Base-by-base conservation (phyloP, 805 yeast genomes). In the Maudiozyma turicensis region DNA sequence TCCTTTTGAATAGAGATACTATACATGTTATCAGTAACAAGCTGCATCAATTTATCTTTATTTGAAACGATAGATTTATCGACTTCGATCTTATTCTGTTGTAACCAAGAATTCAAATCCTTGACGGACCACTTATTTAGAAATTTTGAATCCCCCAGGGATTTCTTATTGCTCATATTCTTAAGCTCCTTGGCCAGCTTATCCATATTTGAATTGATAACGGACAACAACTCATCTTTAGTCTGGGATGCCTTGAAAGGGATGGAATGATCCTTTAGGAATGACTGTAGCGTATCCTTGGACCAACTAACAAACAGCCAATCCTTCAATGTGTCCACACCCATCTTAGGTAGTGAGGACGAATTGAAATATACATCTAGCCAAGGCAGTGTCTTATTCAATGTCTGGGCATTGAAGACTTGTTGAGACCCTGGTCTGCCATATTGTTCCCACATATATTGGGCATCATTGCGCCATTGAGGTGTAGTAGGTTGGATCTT, bases 271-370 rank as follows among this genome's bases (percentile, higher is more conserved):
- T 73, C 67, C 35, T 67, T 58, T 50, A 83, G 66, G 78, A 83
- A 78, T 13, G 62, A 56, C 52, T 68, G 65, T 50, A 83, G 62
- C 45, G 76, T 78, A 8, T 72, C 72, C 8, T 63, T 59, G 26
- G 73, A 65, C 87, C 87, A 82, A 13, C 78, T 69, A 26, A 67
- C 67, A 51, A 77, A 76, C n/a, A 76, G 51, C 81, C 81, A 77
- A 29, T 69, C 70, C 28, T 76, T 30, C 35, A 14, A 35, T 34
- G 4, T 35, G 6, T 35, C 38, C 13, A 35, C 6, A 8, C 15
- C 13, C 9, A n/a, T 14, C 38, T 35, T 15, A 13, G 38, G n/a
- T 11, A 15, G 14, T 2, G 38, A 35, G 6, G 38, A 35, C 7
- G 14, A 14, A 8, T 35, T 35, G 13, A 35, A 35, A 35, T n/a